Conservation (phyloP, 352 stramenopile genomes). For the Globisporangium recalcitrans region DNA sequence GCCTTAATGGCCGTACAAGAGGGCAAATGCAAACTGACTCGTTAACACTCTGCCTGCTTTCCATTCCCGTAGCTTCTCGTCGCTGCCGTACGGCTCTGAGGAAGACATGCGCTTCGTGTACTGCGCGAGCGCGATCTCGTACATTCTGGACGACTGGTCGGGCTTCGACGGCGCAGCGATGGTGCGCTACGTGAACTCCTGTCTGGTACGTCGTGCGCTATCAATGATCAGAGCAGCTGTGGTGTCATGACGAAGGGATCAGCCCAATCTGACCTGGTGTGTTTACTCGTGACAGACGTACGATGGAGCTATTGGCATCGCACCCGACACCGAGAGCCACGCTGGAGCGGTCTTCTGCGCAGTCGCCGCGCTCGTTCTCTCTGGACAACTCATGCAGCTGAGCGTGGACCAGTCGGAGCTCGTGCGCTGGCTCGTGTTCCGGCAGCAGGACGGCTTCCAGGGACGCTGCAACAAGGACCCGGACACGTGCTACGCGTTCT, state of each 20-base stretch:
- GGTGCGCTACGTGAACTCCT: constrained; percentile 80
- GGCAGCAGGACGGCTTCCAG: constrained; percentile 84
- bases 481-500: constrained; percentile 92
- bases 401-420: constrained; percentile 59
- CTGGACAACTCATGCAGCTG: constrained; percentile 62
- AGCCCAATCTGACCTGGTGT: not conserved
- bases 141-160: constrained; percentile 84
- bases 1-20: not conserved
- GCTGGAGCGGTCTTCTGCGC: constrained; percentile 71
- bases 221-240: no score
- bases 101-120: constrained; percentile 89
- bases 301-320: constrained; percentile 78
- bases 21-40: not conserved
- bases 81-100: constrained; percentile 63
- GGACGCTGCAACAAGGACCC: constrained; percentile 88
- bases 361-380: constrained; percentile 67
- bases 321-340: constrained; percentile 57
- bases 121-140: constrained; percentile 84
- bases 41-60: not conserved
- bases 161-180: constrained; percentile 59
- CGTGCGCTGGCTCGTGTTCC: constrained; percentile 79
- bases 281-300: constrained; percentile 40
- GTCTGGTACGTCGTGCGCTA: constrained; percentile 56
- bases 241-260: not conserved
- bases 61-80: constrained; percentile 49